Evolutionary conservation across 495 filamentous ascomycete genomes (phyloP).

Genomic region (Xylaria venustula): DNA sequence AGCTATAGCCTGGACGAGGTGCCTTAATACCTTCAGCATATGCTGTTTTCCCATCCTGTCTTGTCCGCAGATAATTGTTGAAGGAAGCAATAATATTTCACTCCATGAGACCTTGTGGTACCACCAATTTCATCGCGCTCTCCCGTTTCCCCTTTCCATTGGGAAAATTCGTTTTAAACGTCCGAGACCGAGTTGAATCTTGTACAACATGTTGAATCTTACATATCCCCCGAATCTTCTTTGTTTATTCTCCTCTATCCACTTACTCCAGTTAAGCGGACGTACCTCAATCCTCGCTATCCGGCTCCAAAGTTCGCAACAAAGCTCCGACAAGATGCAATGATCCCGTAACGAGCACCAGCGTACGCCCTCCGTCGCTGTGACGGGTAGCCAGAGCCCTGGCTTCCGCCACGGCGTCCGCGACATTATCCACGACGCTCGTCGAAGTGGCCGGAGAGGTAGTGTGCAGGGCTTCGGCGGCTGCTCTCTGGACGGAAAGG

Average conservation of each 20-base stretch:
- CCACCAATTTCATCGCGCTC: too few relatives aligned
- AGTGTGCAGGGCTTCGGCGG: conserved; percentile 23
- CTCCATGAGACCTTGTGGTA: too few relatives aligned
- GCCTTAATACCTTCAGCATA: too few relatives aligned
- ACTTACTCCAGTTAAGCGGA: too few relatives aligned
- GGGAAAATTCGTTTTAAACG: too few relatives aligned
- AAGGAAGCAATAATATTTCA: too few relatives aligned
- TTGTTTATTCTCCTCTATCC: neutral
- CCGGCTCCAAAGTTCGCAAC: conserved; percentile 68
- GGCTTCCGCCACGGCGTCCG: conserved; percentile 28
- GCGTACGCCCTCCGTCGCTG: conserved; percentile 18
- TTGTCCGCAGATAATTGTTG: too few relatives aligned
- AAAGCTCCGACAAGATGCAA: conserved; percentile 84
- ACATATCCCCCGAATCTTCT: neutral
- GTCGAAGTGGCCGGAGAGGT: conserved; percentile 18
- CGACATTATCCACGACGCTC: conserved; percentile 24
- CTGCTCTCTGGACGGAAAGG: conserved; percentile 33
- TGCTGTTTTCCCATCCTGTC: too few relatives aligned
- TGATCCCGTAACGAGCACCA: conserved; percentile 73
- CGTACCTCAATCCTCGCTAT: conserved; percentile 26
- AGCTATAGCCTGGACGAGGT: too few relatives aligned
- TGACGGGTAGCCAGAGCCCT: neutral
- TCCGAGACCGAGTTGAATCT: neutral
- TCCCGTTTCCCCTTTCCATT: too few relatives aligned
- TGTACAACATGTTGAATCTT: too few relatives aligned